Percentiles rank a stretch among this genome's conserved stretches.
Evolutionary conservation across 345 rosid genomes (phyloP).

Genomic region (rapeseed (Brassica napus)): Da-Ae NC_063438.1:28790001-28790500

Average conservation of each 20-base stretch:
- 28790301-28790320: no score
- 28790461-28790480: neutral
- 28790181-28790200: constrained; percentile 19
- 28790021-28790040: neutral
- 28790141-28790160: constrained; percentile 34
- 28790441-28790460: no score
- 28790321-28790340: no score
- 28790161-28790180: constrained; percentile 22
- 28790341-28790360: no score
- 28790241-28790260: neutral
- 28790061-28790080: neutral
- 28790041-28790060: neutral
- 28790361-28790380: no score
- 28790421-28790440: no score
- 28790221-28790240: constrained; percentile 30
- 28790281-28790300: no score
- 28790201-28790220: constrained; percentile 31
- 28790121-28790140: constrained; percentile 7
- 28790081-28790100: neutral
- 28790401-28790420: no score
- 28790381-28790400: no score
- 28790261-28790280: no score
- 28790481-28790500: neutral
- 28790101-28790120: neutral
- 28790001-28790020: neutral